phyloP scores from a whole-genome alignment of 495 filamentous ascomycete species.

The Penicillium diatomitis region DNA sequence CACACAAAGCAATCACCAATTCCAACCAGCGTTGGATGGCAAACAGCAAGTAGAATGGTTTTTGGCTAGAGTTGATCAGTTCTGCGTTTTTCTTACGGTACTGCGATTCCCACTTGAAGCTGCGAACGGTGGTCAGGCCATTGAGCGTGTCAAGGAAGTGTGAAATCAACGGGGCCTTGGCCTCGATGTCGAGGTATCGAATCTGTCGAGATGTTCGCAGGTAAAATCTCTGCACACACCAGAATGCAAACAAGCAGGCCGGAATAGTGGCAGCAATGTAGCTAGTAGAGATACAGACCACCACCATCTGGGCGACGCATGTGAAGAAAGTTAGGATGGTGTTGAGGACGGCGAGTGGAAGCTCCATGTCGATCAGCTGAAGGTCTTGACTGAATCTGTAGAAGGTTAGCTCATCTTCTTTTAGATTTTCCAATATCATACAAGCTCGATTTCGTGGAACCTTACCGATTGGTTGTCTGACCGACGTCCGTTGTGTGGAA shows the following conservation, averaged over 20 bases:
- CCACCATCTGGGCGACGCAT: conserved; percentile 1
- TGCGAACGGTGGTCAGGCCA: conserved; percentile 59
- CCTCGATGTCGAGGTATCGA: conserved; percentile 47
- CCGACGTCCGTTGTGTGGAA: not conserved
- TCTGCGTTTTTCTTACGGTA: conserved; percentile 30
- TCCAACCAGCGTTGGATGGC: conserved; percentile 62
- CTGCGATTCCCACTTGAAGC: conserved; percentile 45
- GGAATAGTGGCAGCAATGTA: not conserved
- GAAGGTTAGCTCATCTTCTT: no score
- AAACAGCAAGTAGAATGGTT: conserved; percentile 48
- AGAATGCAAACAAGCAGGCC: not conserved
- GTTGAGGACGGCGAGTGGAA: not conserved
- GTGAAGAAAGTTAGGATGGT: not conserved
- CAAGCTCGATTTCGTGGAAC: no score
- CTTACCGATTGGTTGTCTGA: not conserved
- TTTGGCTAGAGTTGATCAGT: conserved; percentile 47
- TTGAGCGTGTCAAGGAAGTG: conserved; percentile 56
- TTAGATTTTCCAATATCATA: no score
- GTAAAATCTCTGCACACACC: conserved; percentile 20
- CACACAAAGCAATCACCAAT: conserved; percentile 51
- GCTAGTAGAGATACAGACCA: not conserved
- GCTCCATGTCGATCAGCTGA: not conserved
- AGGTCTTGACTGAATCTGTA: no score
- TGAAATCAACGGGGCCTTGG: conserved; percentile 57
- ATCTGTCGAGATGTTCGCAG: conserved; percentile 52